A percentile compares a stretch with the other conserved stretches of the same genome.
Conservation (phyloP, 2,329 filamentous ascomycete species). For the Knufia petricola region DNA sequence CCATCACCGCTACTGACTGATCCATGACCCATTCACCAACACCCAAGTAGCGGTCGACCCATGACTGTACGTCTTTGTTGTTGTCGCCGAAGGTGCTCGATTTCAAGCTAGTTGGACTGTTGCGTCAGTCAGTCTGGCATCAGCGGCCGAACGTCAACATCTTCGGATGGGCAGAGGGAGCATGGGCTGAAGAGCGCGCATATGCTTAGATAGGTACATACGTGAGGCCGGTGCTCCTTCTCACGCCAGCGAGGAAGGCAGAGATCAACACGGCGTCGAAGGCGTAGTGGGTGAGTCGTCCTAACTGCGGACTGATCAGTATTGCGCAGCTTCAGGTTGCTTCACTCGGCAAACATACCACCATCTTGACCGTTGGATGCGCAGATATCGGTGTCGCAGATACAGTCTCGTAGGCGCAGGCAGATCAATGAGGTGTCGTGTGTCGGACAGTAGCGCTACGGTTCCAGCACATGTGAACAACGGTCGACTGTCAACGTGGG, state of each 20-base stretch:
- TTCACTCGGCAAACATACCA: constrained; percentile 44
- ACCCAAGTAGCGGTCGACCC: constrained; percentile 87
- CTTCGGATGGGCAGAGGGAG: background rate
- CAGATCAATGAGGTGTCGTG: background rate
- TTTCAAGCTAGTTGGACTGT: constrained; percentile 60
- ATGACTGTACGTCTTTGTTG: constrained; percentile 65
- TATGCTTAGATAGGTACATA: constrained; percentile 49
- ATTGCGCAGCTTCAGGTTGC: constrained; percentile 54
- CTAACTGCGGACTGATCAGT: constrained; percentile 57
- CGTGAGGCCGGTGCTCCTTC: constrained; percentile 95
- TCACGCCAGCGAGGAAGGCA: constrained; percentile 91
- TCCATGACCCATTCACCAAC: constrained; percentile 98
- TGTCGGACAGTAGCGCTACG: background rate
- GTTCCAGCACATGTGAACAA: constrained; percentile 2
- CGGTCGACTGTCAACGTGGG: background rate
- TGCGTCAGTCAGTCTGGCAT: constrained; percentile 22
- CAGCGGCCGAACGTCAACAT: background rate
- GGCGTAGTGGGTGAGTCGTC: constrained; percentile 85
- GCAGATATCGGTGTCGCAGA: background rate
- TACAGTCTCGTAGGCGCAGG: constrained; percentile 1
- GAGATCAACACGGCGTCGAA: constrained; percentile 94
- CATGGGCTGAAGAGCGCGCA: too few relatives aligned
- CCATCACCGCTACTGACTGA: constrained; percentile 84
- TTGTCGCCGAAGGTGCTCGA: constrained; percentile 75
- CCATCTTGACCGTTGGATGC: constrained; percentile 27